Evolutionary conservation across 1,284 basidiomycete species (phyloP), one percentile per base, ranked within the genome.

Genomic region (Leucoagaricus sp.): DNA sequence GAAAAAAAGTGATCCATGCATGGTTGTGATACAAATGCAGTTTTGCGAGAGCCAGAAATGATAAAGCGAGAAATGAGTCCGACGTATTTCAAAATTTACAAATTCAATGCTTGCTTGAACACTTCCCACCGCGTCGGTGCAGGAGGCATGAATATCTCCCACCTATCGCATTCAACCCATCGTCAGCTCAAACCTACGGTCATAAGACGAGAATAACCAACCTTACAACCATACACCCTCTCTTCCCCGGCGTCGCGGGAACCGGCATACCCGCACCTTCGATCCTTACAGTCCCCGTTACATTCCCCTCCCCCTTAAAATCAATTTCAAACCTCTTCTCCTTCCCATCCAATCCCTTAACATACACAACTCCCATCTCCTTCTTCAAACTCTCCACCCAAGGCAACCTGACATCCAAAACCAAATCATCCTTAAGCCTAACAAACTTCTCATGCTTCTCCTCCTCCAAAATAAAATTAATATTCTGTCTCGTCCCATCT

Each of bases 201-300:
- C 41, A 2, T 36, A 40, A 53, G 26, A 49, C 63, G 42, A 29
- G 31, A 9, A 48, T 15, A 41, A 64, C 87, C 71, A 77, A 91
- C 78, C 81, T 82, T 57, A 96, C 81, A 60, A 92, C 76, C 63
- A 96, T 75, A 71, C 94, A 89, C n/a, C 93, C 93, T 65, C 86
- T 83, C 51, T 84, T 84, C 81, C 13, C 36, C 36, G 36, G 81
- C 80, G 61, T 86, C 81, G 49, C 85, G 79, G 31, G 26, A 40
- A 91, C 79, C 26, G 92, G 93, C 93, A 96, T 94, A 15, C 94
- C 94, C 65, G 88, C 89, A 34, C 86, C 89, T 57, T 68, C 70
- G 45, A 84, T 66, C 33, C 90, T 77, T 41, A 82, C 72, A 49
- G 83, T 83, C 49, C 89, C 88, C 61, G 82, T 79, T 42, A 87